Conservation (phyloP, 805 yeast species). For the Komagataella ulmi region DNA sequence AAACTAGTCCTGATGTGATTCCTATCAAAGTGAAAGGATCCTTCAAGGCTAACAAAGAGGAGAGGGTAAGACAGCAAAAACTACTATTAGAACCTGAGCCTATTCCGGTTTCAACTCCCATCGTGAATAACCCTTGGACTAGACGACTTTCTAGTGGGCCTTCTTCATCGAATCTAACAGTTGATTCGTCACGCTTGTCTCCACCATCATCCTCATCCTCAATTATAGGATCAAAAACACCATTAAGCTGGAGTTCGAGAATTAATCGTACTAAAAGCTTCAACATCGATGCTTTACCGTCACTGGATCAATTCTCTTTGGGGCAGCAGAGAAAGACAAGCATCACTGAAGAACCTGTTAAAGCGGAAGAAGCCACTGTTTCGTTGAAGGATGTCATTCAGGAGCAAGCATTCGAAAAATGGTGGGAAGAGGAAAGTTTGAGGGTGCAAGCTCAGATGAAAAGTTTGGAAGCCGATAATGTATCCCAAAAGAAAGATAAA, state of each 20-base stretch:
- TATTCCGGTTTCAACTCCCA: not conserved
- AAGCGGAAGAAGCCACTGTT: constrained; percentile 18
- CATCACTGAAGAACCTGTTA: constrained; percentile 18
- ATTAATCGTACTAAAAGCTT: not conserved
- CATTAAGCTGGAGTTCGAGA: not conserved
- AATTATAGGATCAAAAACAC: constrained; percentile 3
- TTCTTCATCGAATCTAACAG: not conserved
- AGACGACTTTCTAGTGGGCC: not conserved
- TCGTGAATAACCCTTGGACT: not conserved
- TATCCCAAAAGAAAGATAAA: not conserved
- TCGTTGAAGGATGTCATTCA: constrained; percentile 61
- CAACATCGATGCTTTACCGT: not conserved
- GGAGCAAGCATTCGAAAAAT: constrained; percentile 72
- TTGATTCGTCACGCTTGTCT: not conserved
- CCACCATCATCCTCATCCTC: constrained; percentile 3
- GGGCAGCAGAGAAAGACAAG: not conserved
- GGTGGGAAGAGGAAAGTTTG: constrained; percentile 81
- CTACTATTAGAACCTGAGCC: not conserved
- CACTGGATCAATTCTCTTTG: not conserved
- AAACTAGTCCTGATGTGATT: not conserved
- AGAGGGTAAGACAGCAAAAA: not conserved
- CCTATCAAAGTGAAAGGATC: not conserved
- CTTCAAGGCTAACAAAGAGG: not conserved
- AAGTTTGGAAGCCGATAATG: not conserved
- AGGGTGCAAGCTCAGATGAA: constrained; percentile 36